These are phyloP conservation scores for Wickerhamiella infanticola DNA, from an alignment of 1,139 yeast genomes.

Conservation along the genomic window DNA sequence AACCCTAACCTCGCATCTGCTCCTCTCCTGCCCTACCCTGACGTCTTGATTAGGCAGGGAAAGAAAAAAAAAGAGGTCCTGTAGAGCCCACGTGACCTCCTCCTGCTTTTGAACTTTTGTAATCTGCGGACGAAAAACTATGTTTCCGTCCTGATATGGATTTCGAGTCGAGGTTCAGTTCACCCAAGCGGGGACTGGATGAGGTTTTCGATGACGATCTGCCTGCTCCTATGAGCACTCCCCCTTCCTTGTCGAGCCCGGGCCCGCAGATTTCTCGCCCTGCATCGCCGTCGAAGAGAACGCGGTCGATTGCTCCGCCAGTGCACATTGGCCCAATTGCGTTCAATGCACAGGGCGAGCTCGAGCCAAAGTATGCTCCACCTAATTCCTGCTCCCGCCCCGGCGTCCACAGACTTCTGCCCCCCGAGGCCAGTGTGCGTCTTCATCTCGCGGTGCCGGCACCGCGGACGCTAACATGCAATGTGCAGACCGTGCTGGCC, in stretches of 20 bases:
- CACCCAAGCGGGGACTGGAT: background rate
- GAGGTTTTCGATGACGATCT: background rate
- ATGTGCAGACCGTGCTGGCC: conserved; percentile 3
- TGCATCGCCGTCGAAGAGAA: conserved; percentile 5
- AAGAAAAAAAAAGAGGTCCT: too few relatives aligned
- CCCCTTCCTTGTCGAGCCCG: background rate
- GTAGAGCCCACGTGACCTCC: too few relatives aligned
- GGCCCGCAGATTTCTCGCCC: conserved; percentile 1
- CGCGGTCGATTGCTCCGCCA: conserved; percentile 6
- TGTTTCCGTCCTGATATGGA: background rate
- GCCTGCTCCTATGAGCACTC: background rate
- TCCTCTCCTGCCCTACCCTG: too few relatives aligned
- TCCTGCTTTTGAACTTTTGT: too few relatives aligned
- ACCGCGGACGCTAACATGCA: background rate
- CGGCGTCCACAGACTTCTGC: conserved; percentile 6
- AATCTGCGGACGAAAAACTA: too few relatives aligned
- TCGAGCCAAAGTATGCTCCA: conserved; percentile 4
- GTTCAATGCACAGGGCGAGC: conserved; percentile 4
- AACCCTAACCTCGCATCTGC: too few relatives aligned
- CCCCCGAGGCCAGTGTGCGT: background rate
- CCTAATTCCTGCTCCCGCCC: conserved; percentile 5
- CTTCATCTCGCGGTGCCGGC: background rate
- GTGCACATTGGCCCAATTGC: conserved; percentile 6
- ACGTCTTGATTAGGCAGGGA: too few relatives aligned
- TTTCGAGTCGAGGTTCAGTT: background rate